Percentiles rank a stretch among this genome's conserved stretches.
These are phyloP conservation scores for Picea engelmannii DNA, from an alignment of 83 land plant species.

Conservation along the genomic window DNA sequence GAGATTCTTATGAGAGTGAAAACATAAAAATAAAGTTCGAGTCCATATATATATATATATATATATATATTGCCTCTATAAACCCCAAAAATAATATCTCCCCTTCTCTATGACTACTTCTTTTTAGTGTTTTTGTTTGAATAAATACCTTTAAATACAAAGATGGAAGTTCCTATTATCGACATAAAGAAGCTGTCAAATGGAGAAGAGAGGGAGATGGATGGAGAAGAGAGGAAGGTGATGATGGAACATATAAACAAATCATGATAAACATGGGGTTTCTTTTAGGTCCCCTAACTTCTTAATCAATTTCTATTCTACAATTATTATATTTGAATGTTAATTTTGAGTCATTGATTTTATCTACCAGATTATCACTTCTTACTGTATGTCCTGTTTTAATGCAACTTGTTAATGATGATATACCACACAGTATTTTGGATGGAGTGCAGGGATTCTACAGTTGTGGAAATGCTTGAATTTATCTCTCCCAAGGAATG, in stretches of 20 bases:
- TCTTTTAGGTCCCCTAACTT: constrained; percentile 38
- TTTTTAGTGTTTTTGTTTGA: no score
- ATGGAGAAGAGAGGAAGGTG: constrained; percentile 27
- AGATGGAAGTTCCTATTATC: constrained; percentile 34
- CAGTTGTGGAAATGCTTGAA: constrained; percentile 35
- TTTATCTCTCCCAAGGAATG: constrained; percentile 11
- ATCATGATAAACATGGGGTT: constrained; percentile 63
- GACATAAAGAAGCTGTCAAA: constrained; percentile 28
- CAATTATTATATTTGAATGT: neutral
- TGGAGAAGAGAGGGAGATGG: neutral
- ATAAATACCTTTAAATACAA: no score
- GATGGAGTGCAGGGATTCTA: constrained; percentile 62
- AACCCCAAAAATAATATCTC: no score
- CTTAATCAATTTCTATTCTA: neutral
- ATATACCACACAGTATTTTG: constrained; percentile 40
- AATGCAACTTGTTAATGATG: constrained; percentile 57
- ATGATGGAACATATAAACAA: constrained; percentile 35
- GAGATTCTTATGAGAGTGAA: no score
- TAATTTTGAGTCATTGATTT: neutral
- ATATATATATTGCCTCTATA: no score
- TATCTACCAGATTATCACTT: neutral
- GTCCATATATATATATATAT: no score
- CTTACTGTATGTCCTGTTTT: neutral
- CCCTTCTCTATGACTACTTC: no score
- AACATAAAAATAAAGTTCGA: no score